These are phyloP conservation scores for Teunomyces aglyptinius DNA, from an alignment of 805 yeast species.

Conservation along the genomic window DNA sequence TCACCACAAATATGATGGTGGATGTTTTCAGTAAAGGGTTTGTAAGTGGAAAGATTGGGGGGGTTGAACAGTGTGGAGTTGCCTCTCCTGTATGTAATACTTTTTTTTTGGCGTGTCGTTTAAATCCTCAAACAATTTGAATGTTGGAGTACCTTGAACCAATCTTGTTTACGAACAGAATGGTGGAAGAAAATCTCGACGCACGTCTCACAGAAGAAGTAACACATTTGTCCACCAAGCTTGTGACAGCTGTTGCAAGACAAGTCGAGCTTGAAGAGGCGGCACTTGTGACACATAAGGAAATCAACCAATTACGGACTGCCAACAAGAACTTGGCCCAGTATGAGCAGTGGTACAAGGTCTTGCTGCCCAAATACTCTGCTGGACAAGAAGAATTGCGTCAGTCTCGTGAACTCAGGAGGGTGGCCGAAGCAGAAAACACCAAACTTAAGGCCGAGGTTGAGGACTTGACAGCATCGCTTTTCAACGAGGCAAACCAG, in stretches of 20 bases:
- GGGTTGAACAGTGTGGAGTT: too few relatives aligned
- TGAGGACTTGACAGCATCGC: constrained; percentile 72
- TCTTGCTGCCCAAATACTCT: constrained; percentile 28
- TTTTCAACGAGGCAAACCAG: constrained; percentile 80
- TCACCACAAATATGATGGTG: not conserved
- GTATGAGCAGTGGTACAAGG: constrained; percentile 22
- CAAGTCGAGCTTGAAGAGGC: constrained; percentile 56
- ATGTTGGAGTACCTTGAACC: not conserved
- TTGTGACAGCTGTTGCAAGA: constrained; percentile 58
- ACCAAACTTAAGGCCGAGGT: constrained; percentile 66
- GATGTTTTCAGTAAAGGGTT: not conserved
- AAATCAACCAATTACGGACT: constrained; percentile 26
- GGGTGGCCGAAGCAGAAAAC: constrained; percentile 57
- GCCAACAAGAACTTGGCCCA: constrained; percentile 20
- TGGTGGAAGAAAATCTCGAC: constrained; percentile 17
- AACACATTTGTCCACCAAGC: constrained; percentile 54
- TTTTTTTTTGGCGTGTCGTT: not conserved
- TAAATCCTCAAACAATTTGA: constrained; percentile 1
- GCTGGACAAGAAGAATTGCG: constrained; percentile 25
- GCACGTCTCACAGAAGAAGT: constrained; percentile 54
- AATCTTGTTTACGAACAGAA: not conserved
- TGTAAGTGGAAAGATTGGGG: too few relatives aligned
- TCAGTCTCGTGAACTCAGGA: constrained; percentile 31
- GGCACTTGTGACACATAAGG: constrained; percentile 38
- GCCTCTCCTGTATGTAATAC: not conserved